These are phyloP conservation scores for Auricularia heimuer DNA, from an alignment of 768 basidiomycete genomes.

Conservation along the genomic window DNA sequence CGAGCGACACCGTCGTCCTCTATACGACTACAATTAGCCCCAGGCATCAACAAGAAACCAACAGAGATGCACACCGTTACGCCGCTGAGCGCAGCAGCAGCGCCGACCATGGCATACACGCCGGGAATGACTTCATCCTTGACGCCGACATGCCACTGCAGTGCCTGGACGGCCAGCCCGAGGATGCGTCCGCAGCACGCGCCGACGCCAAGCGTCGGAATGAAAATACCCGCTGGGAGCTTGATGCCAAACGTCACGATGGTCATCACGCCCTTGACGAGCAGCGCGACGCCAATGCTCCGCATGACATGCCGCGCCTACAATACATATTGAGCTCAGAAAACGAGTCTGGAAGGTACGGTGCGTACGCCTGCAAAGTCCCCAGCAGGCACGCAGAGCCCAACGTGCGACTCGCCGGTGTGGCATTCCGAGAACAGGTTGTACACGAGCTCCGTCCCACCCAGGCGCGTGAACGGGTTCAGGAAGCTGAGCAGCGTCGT, in stretches of 20 bases:
- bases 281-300: conserved; percentile 62
- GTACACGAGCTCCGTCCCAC: conserved; percentile 91
- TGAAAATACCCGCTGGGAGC: conserved; percentile 89
- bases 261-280: conserved; percentile 73
- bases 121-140: conserved; percentile 79
- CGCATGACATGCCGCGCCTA: conserved; percentile 53
- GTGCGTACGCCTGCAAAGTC: conserved; percentile 35
- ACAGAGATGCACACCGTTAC: conserved; percentile 59
- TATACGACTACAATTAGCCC: conserved; percentile 17
- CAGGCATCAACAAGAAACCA: conserved; percentile 6
- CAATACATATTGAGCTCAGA: conserved; percentile 5
- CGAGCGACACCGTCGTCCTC: conserved; percentile 86
- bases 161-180: conserved; percentile 71
- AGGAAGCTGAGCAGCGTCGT: conserved; percentile 75
- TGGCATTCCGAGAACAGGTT: conserved; percentile 84
- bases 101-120: conserved; percentile 89
- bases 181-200: conserved; percentile 86
- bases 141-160: conserved; percentile 61
- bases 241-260: conserved; percentile 91
- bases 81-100: conserved; percentile 89
- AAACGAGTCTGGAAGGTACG: background rate
- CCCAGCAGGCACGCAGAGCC: conserved; percentile 50
- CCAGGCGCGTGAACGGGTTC: conserved; percentile 87
- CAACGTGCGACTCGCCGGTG: conserved; percentile 44
- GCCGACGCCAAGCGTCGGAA: conserved; percentile 90